phyloP scores from a whole-genome alignment of 148 eudicot species.

The Arbutus unedo region DNA sequence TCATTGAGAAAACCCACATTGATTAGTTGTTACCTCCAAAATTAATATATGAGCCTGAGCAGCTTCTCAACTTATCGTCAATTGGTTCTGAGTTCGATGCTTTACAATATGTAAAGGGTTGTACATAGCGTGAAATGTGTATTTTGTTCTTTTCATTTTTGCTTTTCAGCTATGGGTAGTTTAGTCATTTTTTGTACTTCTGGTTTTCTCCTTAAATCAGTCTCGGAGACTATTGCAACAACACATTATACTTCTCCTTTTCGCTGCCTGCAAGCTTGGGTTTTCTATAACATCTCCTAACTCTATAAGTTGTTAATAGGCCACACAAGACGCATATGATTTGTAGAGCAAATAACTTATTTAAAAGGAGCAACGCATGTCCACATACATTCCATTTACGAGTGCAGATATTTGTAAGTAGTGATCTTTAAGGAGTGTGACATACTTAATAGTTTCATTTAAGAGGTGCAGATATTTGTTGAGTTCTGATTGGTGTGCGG shows the following conservation, averaged over 20 bases:
- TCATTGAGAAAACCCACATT: neutral
- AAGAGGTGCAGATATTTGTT: neutral
- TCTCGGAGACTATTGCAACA: neutral
- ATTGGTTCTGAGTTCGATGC: too few species aligned
- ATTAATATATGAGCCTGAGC: too few species aligned
- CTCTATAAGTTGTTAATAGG: neutral
- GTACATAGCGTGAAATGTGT: neutral
- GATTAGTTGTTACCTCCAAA: too few species aligned
- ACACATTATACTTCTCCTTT: neutral
- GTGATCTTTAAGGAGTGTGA: neutral
- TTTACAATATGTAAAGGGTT: neutral
- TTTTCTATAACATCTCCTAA: neutral
- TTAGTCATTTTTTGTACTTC: neutral
- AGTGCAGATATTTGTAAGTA: too few species aligned
- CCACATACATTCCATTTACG: neutral
- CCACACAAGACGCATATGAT: neutral
- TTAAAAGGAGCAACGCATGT: neutral
- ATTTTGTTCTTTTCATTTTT: neutral
- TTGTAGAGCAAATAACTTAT: neutral
- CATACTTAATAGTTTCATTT: neutral
- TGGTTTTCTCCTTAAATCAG: neutral
- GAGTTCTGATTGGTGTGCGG: neutral
- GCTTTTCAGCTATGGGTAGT: neutral
- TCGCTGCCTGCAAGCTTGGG: neutral
- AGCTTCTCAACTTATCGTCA: too few species aligned